Base-by-base conservation (phyloP, 371 early-diverging fungal species). In the Mortierella sp. region DNA sequence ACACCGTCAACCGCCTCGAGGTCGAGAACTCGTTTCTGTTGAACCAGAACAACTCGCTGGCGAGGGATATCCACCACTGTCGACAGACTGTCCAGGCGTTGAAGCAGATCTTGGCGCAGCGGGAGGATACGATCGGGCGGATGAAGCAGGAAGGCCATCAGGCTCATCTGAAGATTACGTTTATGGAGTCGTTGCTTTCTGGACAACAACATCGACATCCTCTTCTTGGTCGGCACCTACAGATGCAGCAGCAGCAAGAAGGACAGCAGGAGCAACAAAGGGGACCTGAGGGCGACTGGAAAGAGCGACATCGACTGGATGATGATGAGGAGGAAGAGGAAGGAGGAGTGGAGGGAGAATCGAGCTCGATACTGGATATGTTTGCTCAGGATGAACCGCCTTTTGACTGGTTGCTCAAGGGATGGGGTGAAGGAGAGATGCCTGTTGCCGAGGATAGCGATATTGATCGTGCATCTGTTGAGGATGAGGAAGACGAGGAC, bases 41-140 rank as follows among this genome's bases (percentile, higher is more conserved):
- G 24, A 74, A 65, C 48, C 83, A 82, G 58, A 82, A 82, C 50
- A 66, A 37, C 22, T 55, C 71, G 0, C 65, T 82, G 39, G 70
- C 65, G 48, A 73, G 63, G 64, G 83, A 82, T 14, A 61, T 82
- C 9, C 75, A 74, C 2, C 69, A 82, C 29, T 69, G 77, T 26
- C 78, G 83, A 22, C 64, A 82, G 26, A 77, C 83, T 2, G 72
- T 77, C 45, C 68, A 68, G n/a, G 83, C 83, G 7, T 48, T 82
- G 34, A 73, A 72, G 19, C 44, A 68, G 34, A 82, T 82, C 41
- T n/a, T 82, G 26, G 58, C 70, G 5, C 83, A 82, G 40, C 64
- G 64, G 44, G 83, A 82, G 37, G 76, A 80, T 4, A 47, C 64
- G 47, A 80, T 80, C 24, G 65, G 64, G 7, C 29, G 55, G 26